Base-by-base conservation (phyloP, 345 rosid species). In the Garcia nutans region DNA sequence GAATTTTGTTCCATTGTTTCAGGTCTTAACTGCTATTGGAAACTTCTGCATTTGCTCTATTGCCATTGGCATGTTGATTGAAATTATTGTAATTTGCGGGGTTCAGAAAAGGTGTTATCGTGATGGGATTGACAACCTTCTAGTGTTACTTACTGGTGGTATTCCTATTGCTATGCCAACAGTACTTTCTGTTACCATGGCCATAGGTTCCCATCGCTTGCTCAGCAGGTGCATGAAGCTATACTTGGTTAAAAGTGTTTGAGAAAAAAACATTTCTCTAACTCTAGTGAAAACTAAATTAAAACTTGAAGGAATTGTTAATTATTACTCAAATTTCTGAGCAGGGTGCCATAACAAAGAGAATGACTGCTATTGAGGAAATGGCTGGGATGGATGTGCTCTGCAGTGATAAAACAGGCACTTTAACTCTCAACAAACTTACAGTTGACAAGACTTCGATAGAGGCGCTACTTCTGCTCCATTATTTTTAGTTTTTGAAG, bases 101-200 rank as follows among this genome's bases (percentile, higher is more conserved):
- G 6, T 64, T 47, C 96, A 94, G 58, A 0, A 63, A 13, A 91
- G 92, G 71, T 24, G 19, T 26, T 91, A 89, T 77, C 90, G 98
- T 57, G 88, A 77, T 58, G 95, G 91, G 45, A 85, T 94, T 22
- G 97, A 94, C 77, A 94, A 92, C 61, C 89, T 94, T 74, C 87
- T 91, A 6, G 97, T 92, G 79, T 84, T 94, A 71, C 92, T 94
- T 72, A 94, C 91, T 47, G 98, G 98, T 79, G 98, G 97, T 80
- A 94, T 94, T 84, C 98, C 98, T 52, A 94, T 94, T 74, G 98
- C 98, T 74, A 92, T 94, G 97, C 97, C 97, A 10, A 94, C 98
- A 0, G 98, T 94, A 78, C 94, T 94, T 86, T 94, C 98, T 41
- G 98, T 94, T 62, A 92, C 97, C 10, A 92, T 92, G 98, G 98